phyloP scores from a whole-genome alignment of 331 rosid species.

The Arachis monticola region DNA sequence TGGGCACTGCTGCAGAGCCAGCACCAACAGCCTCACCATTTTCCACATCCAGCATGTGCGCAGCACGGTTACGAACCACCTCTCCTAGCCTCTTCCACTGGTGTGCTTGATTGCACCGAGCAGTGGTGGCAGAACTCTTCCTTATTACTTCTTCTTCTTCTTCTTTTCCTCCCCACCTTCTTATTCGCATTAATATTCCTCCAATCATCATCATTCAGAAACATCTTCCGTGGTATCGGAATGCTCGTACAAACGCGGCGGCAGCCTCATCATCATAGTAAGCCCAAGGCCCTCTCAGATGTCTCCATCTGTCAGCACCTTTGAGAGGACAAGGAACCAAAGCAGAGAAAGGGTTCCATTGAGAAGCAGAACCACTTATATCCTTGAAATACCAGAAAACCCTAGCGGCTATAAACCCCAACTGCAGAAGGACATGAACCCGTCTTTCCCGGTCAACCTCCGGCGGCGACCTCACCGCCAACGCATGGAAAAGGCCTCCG shows the following conservation, averaged over 20 bases:
- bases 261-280: conserved; percentile 54
- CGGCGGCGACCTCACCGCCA: conserved; percentile 71
- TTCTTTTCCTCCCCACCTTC: conserved; percentile 40
- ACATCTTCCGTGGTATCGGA: conserved; percentile 66
- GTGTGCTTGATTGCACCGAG: conserved; percentile 42
- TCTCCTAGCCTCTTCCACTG: conserved; percentile 45
- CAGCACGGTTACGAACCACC: conserved; percentile 38
- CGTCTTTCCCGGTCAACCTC: conserved; percentile 51
- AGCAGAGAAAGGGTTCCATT: conserved; percentile 79
- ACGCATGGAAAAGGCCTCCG: conserved; percentile 69
- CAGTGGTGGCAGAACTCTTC: neutral
- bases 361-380: conserved; percentile 37
- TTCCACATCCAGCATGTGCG: conserved; percentile 39
- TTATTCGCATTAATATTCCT: neutral
- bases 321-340: conserved; percentile 62
- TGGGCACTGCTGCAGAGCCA: conserved; percentile 28
- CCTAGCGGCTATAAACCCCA: conserved; percentile 89
- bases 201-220: conserved; percentile 71
- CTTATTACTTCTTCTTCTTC: conserved; percentile 29
- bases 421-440: conserved; percentile 58
- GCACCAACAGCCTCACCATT: conserved; percentile 52
- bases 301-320: neutral
- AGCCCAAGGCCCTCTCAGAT: conserved; percentile 43
- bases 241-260: conserved; percentile 52
- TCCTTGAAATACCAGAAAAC: conserved; percentile 50